phyloP scores from a whole-genome alignment of 192 early-diverging fungal species.

The Chytriomyces sp. region DNA sequence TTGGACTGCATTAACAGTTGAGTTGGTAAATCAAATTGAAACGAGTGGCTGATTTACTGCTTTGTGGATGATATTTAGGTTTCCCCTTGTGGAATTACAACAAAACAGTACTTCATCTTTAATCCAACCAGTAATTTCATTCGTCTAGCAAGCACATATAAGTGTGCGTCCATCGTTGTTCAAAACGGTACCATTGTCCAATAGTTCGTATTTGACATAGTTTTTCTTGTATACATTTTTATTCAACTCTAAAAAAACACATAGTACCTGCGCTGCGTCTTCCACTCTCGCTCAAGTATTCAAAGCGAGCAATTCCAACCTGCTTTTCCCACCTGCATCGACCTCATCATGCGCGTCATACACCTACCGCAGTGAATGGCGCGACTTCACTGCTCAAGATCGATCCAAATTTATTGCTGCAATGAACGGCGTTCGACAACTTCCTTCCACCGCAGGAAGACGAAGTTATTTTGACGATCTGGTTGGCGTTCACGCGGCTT shows the following conservation, averaged over 20 bases:
- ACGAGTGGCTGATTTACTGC: neutral
- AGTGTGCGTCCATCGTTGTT: neutral
- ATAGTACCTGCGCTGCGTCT: neutral
- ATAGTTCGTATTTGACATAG: too few species aligned
- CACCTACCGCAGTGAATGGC: neutral
- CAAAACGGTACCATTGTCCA: too few species aligned
- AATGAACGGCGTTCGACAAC: neutral
- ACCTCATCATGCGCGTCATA: neutral
- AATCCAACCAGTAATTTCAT: neutral
- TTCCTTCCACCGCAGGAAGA: neutral
- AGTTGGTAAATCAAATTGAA: neutral
- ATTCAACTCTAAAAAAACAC: neutral
- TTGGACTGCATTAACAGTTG: conserved; percentile 22
- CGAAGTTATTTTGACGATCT: conserved; percentile 1
- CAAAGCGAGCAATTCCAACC: neutral
- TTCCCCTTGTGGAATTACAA: neutral
- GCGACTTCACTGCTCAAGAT: neutral
- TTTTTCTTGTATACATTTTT: neutral
- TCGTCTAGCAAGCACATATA: conserved; percentile 1
- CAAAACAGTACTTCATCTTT: conserved; percentile 17
- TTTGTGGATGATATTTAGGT: conserved; percentile 17
- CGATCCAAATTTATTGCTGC: neutral
- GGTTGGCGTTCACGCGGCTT: neutral
- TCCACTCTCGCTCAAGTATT: neutral
- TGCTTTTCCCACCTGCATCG: neutral